These are phyloP conservation scores for Hydnomerulius pinastri DNA, from an alignment of 768 basidiomycete species.

Conservation along the genomic window DNA sequence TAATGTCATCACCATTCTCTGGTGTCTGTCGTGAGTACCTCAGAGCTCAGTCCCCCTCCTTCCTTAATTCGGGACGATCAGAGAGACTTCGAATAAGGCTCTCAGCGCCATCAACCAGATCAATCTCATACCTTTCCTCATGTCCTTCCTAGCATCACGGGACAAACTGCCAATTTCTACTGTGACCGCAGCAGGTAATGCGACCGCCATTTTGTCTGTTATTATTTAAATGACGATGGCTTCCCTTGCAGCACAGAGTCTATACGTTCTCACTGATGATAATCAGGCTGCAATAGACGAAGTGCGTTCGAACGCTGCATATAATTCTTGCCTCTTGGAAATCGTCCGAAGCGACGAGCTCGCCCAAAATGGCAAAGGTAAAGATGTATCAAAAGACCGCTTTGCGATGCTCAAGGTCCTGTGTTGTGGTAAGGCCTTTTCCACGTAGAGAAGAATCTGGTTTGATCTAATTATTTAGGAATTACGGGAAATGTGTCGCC, in stretches of 20 bases:
- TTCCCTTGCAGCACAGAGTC: conserved; percentile 69
- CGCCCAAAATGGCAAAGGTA: conserved; percentile 38
- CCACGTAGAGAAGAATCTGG: not conserved
- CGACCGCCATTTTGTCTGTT: not conserved
- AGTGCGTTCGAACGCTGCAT: conserved; percentile 58
- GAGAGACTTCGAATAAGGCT: conserved; percentile 94
- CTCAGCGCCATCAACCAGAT: conserved; percentile 75
- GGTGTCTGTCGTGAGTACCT: conserved; percentile 90
- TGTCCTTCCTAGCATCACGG: conserved; percentile 82
- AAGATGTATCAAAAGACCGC: conserved; percentile 50
- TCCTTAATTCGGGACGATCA: conserved; percentile 32
- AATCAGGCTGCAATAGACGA: conserved; percentile 75
- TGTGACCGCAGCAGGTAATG: conserved; percentile 77
- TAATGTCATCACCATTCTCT: conserved; percentile 88
- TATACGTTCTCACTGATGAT: conserved; percentile 92
- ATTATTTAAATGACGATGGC: not conserved
- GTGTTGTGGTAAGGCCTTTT: conserved; percentile 57
- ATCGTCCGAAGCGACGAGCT: conserved; percentile 47
- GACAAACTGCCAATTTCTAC: conserved; percentile 69
- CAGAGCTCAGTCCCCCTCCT: not conserved
- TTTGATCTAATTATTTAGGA: conserved; percentile 42
- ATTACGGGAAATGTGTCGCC: conserved; percentile 78
- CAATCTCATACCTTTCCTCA: conserved; percentile 76
- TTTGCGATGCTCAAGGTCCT: conserved; percentile 61
- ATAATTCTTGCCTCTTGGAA: conserved; percentile 64